Conservation (phyloP, 768 basidiomycete species). For the Tricholoma sp. region DNA sequence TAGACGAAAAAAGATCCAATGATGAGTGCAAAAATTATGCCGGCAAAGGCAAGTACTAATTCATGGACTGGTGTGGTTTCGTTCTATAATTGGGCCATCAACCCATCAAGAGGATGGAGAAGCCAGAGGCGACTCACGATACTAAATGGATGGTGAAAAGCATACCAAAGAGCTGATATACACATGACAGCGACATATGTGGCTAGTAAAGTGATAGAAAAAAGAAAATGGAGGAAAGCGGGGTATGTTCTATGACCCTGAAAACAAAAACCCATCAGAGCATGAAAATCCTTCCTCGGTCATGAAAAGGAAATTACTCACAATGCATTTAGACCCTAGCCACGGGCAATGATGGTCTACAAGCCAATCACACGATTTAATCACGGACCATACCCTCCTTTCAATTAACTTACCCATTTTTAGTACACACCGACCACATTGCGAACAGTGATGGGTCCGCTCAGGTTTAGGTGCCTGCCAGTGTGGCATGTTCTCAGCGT, state of each 20-base stretch:
- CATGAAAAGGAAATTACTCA: conserved; percentile 28
- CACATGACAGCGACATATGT: conserved; percentile 55
- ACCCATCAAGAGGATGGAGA: background rate
- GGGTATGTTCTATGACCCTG: conserved; percentile 84
- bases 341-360: conserved; percentile 87
- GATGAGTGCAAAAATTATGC: conserved; percentile 54
- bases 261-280: background rate
- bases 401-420: conserved; percentile 67
- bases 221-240: conserved; percentile 76
- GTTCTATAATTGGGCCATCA: conserved; percentile 34
- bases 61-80: conserved; percentile 66
- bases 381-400: background rate
- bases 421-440: conserved; percentile 73
- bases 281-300: background rate
- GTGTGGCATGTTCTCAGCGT: background rate
- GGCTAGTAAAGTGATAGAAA: conserved; percentile 56
- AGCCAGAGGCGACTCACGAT: conserved; percentile 42
- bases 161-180: conserved; percentile 51
- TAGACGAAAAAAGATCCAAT: conserved; percentile 75
- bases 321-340: conserved; percentile 74
- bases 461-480: conserved; percentile 66
- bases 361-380: background rate
- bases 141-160: conserved; percentile 56
- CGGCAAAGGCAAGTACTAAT: conserved; percentile 56
- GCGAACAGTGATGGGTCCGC: conserved; percentile 71